Base-by-base conservation (phyloP, 2,329 filamentous ascomycete species). In the Phialophora verrucosa region DNA sequence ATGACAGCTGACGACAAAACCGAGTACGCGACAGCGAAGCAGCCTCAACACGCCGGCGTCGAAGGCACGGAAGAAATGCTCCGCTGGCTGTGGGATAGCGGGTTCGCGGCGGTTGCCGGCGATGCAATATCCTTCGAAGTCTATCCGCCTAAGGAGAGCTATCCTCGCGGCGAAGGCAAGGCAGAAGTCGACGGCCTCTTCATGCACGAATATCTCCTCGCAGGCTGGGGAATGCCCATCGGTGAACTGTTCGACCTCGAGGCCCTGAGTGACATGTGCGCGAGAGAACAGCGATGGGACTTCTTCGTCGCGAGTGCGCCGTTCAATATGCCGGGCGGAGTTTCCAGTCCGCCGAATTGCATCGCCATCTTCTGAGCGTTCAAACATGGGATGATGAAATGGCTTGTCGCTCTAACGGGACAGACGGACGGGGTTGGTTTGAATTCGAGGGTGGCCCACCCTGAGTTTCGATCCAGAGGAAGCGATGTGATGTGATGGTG, bases 11-110 rank as follows among this genome's bases (percentile, higher is more conserved):
- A 75, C 77, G 1, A 78, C 5, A 71, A 82, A 1, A 75, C 76
- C 2, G 73, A 75, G 6, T 73, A 74, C 5, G 68, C 70, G 0
- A 64, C 73, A 0, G 76, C 77, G 0, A 74, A 78, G 1, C 76
- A 51, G n/a, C 67, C 67, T 25, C 62, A 64, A 35, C 67, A 69
- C 29, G 59, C 80, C 62, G 85, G 84, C 0, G 77, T 86, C 1
- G 79, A 84, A 58, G 82, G 82, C 0, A 81, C 80, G 2, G 77
- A 82, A 17, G 79, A 78, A 4, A 82, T 81, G 6, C 77, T 86
- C 14, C 78, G 80, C 44, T 88, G 86, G 85, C 76, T 88, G 20
- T 88, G 85, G 85, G 82, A 87, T 62, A 79, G 83, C 58, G 76
- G 79, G 14, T 87, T 88, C 69, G 77, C 84, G 0, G 86, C 86